phyloP scores from a whole-genome alignment of 352 stramenopile genomes.

The Pythium rhizo-oryzae region DNA sequence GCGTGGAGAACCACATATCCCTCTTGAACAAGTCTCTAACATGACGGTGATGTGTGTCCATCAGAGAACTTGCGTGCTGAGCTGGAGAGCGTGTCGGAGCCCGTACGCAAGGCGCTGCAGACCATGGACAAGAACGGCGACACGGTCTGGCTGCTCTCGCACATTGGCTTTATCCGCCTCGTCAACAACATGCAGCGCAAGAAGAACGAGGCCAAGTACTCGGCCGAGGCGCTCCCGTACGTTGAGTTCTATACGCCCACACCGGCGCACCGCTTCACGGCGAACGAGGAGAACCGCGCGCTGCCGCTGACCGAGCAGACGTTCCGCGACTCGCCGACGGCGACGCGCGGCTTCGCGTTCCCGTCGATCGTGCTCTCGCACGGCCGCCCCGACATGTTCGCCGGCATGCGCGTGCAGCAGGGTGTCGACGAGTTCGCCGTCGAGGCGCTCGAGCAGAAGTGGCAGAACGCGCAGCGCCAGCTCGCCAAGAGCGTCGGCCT shows the following conservation, averaged over 20 bases:
- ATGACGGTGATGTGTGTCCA: too few species aligned
- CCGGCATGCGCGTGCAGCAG: constrained; percentile 60
- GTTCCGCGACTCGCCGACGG: constrained; percentile 41
- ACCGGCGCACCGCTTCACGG: constrained; percentile 61
- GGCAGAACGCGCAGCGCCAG: constrained; percentile 59
- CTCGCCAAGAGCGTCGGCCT: constrained; percentile 50
- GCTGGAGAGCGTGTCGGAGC: constrained; percentile 65
- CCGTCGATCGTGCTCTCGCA: constrained; percentile 79
- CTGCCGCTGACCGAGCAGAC: constrained; percentile 62
- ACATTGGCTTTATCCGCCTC: constrained; percentile 67
- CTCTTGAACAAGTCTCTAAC: too few species aligned
- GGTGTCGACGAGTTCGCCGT: constrained; percentile 46
- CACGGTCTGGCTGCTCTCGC: constrained; percentile 53
- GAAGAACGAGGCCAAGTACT: constrained; percentile 62
- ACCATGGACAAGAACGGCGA: constrained; percentile 68
- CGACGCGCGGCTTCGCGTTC: constrained; percentile 39
- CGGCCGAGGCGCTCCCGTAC: constrained; percentile 49
- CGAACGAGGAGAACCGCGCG: constrained; percentile 55
- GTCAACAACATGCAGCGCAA: constrained; percentile 65
- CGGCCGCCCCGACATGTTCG: constrained; percentile 65
- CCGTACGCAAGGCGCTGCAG: constrained; percentile 50
- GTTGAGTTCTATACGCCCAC: constrained; percentile 69
- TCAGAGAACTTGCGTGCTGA: constrained; percentile 64
- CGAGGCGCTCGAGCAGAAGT: constrained; percentile 60
- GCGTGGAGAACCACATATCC: too few species aligned